Evolutionary conservation across 2,329 filamentous ascomycete genomes (phyloP).

Genomic region (Botryotinia convoluta): DNA sequence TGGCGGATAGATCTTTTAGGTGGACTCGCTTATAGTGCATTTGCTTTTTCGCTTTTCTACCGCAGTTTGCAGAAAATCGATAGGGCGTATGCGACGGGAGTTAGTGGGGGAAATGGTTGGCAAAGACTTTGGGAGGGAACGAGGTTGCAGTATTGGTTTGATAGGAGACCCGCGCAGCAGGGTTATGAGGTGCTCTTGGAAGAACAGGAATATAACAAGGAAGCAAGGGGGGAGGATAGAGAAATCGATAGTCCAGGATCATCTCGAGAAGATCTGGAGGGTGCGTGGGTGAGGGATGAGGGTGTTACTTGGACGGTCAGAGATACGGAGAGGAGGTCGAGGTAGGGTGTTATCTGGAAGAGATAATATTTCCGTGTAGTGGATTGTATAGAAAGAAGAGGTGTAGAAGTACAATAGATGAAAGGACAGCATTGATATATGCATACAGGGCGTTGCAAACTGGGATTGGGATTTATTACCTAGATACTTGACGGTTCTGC

Average conservation of each 20-base stretch:
- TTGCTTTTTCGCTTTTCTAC: conserved; percentile 61
- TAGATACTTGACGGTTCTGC: not conserved
- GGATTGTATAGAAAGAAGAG: not conserved
- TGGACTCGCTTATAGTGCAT: conserved; percentile 72
- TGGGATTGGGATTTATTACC: not conserved
- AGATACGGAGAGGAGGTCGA: conserved; percentile 4
- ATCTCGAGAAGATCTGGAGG: conserved; percentile 26
- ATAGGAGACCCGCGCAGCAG: conserved; percentile 24
- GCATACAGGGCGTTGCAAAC: not conserved
- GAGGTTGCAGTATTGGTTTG: conserved; percentile 31
- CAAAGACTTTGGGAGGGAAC: conserved; percentile 34
- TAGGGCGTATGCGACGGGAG: conserved; percentile 31
- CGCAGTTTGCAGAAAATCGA: conserved; percentile 32
- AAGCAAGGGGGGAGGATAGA: not conserved
- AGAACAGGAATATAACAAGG: not conserved
- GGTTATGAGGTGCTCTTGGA: conserved; percentile 24
- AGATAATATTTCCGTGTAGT: not conserved
- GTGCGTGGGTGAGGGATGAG: conserved; percentile 27
- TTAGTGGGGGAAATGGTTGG: conserved; percentile 34
- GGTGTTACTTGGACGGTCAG: conserved; percentile 25
- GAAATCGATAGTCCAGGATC: not conserved
- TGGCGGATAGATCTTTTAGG: conserved; percentile 89
- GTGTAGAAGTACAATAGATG: not conserved
- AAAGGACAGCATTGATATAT: not conserved
- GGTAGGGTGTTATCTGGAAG: not conserved